Conservation (phyloP, 1,284 basidiomycete genomes). For the Ganoderma sp. region DNA sequence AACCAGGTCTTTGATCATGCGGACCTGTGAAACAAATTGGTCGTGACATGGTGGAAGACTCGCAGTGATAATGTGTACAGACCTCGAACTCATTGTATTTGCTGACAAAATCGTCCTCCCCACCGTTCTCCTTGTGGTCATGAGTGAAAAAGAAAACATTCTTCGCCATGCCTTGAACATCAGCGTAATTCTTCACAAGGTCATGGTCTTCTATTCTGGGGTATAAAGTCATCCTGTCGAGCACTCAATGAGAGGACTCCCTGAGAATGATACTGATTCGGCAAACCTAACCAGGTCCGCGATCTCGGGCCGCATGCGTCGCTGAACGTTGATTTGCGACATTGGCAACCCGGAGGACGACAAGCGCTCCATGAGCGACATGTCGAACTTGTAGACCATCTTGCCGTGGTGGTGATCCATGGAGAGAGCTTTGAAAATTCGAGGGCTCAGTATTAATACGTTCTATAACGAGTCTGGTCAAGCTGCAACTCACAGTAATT, state of each 20-base stretch:
- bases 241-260: neutral
- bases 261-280: too few relatives aligned
- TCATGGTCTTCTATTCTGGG: constrained; percentile 62
- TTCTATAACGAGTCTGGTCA: neutral
- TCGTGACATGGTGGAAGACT: neutral
- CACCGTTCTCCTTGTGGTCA: constrained; percentile 56
- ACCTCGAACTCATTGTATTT: constrained; percentile 75
- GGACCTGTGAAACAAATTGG: constrained; percentile 45
- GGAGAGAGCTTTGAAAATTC: constrained; percentile 43
- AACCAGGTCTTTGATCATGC: constrained; percentile 74
- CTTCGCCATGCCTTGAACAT: constrained; percentile 60
- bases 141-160: constrained; percentile 69
- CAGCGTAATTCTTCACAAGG: constrained; percentile 53
- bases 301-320: constrained; percentile 52
- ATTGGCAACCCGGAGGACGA: constrained; percentile 46
- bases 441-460: neutral
- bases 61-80: constrained; percentile 17
- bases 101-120: constrained; percentile 61
- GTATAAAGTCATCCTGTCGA: constrained; percentile 61
- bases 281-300: constrained; percentile 46
- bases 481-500: constrained; percentile 57
- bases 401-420: constrained; percentile 46
- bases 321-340: constrained; percentile 49
- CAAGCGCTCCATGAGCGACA: constrained; percentile 55
- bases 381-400: constrained; percentile 50